Percentiles rank a stretch among this genome's conserved stretches.
Conservation (phyloP, 352 stramenopile species). For the Phytopythium mirpurense region DNA sequence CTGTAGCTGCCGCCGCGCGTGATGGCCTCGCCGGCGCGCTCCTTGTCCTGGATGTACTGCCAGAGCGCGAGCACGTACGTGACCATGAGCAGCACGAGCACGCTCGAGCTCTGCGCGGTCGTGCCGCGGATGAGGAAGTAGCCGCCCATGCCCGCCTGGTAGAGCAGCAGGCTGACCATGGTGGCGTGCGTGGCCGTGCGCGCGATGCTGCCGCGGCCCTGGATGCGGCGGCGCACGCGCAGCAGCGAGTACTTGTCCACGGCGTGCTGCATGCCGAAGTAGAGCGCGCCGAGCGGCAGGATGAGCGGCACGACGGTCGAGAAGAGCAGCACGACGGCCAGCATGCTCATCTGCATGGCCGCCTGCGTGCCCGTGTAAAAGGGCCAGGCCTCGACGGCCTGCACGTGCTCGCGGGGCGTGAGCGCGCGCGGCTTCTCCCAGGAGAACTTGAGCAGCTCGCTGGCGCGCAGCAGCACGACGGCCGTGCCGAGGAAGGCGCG, state of each 20-base stretch:
- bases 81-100: slow-evolving; percentile 75
- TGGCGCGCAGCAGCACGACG: slow-evolving; percentile 66
- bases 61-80: slow-evolving; percentile 79
- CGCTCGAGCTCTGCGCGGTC: slow-evolving; percentile 58
- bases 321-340: slow-evolving; percentile 82
- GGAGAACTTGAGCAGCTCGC: slow-evolving; percentile 78
- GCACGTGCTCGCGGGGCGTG: slow-evolving; percentile 63
- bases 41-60: slow-evolving; percentile 85
- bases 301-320: slow-evolving; percentile 83
- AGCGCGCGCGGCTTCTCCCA: slow-evolving; percentile 75
- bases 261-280: slow-evolving; percentile 81
- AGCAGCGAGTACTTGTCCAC: slow-evolving; percentile 85
- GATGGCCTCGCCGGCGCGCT: slow-evolving; percentile 51
- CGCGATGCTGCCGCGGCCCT: slow-evolving; percentile 76
- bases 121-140: slow-evolving; percentile 82
- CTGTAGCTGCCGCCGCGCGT: slow-evolving; percentile 32
- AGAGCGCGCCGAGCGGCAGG: slow-evolving; percentile 70
- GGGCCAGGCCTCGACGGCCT: slow-evolving; percentile 62
- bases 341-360: slow-evolving; percentile 79
- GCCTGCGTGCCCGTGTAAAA: slow-evolving; percentile 85
- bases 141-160: slow-evolving; percentile 76
- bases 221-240: slow-evolving; percentile 76
- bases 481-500: slow-evolving; percentile 76
- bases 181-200: slow-evolving; percentile 76
- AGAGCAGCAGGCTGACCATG: slow-evolving; percentile 76